Evolutionary conservation across 345 rosid species (phyloP).

Genomic region (Erodium maritimum): DNA sequence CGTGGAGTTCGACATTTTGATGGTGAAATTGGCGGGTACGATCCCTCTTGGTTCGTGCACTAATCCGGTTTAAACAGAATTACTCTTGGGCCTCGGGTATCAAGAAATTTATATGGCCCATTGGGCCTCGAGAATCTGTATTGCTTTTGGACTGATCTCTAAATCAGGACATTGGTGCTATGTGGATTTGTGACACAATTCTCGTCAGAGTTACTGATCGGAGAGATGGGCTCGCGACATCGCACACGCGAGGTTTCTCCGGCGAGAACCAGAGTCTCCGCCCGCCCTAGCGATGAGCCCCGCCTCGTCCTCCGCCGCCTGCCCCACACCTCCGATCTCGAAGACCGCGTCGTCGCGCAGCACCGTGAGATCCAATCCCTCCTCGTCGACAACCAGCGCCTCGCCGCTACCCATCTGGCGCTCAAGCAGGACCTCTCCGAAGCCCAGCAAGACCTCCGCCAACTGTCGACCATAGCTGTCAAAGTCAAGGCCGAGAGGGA

Average conservation of each 20-base stretch:
- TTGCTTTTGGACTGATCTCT: no score
- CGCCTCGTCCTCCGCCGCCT: constrained; percentile 8
- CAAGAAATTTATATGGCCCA: no score
- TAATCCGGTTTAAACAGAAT: neutral
- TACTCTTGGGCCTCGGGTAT: no score
- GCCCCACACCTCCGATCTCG: constrained; percentile 28
- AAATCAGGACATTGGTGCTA: no score
- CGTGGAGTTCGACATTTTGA: constrained; percentile 8
- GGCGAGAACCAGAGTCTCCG: neutral
- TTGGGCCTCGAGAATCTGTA: no score
- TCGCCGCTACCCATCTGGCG: constrained; percentile 51
- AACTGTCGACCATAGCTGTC: constrained; percentile 29
- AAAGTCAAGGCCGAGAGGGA: constrained; percentile 52
- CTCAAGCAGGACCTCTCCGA: constrained; percentile 53
- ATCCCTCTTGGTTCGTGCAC: neutral
- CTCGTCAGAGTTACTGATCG: no score
- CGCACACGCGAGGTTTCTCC: neutral
- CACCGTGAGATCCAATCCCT: constrained; percentile 66
- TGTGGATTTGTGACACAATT: no score
- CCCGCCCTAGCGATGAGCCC: constrained; percentile 4
- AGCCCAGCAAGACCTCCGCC: constrained; percentile 45
- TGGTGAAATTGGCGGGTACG: neutral
- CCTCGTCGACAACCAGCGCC: constrained; percentile 49
- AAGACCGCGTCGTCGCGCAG: constrained; percentile 61
- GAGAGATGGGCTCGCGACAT: neutral